These are phyloP conservation scores for Penicillium sp. DNA, from an alignment of 2,329 filamentous ascomycete species.

Conservation along the genomic window DNA sequence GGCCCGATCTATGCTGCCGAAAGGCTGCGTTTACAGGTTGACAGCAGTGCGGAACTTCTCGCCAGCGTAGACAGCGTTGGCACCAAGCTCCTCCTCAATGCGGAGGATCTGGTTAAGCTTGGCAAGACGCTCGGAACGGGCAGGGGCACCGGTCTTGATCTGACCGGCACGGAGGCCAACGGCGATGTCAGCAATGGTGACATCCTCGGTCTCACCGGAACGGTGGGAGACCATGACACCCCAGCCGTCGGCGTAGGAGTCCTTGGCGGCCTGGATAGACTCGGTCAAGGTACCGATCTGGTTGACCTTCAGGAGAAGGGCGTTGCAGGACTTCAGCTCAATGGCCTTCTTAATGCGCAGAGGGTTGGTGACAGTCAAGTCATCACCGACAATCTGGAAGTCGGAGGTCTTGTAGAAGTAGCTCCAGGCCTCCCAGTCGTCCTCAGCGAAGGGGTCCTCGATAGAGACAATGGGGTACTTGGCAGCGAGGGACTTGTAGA, in stretches of 20 bases:
- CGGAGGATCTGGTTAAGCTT: constrained; percentile 99
- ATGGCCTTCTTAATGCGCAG: constrained; percentile 99
- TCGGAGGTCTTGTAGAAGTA: constrained; percentile 99
- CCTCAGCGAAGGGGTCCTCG: constrained; percentile 98
- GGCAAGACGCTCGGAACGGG: constrained; percentile 94
- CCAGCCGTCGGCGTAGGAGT: constrained; percentile 93
- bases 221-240: constrained; percentile 99
- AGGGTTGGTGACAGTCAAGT: constrained; percentile 98
- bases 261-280: constrained; percentile 98
- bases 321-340: constrained; percentile 97
- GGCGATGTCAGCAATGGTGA: constrained; percentile 97
- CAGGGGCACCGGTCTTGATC: constrained; percentile 98
- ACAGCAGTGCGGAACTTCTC: constrained; percentile 87
- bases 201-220: constrained; percentile 98
- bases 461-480: constrained; percentile 99
- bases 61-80: constrained; percentile 87
- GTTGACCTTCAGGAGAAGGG: constrained; percentile 98
- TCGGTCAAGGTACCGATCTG: constrained; percentile 99
- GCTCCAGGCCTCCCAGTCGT: constrained; percentile 99
- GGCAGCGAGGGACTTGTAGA: constrained; percentile 81
- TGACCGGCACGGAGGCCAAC: constrained; percentile 95
- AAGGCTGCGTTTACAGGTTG: constrained; percentile 65
- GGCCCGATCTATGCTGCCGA: constrained; percentile 5
- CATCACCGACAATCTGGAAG: constrained; percentile 98
- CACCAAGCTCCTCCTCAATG: constrained; percentile 97